phyloP scores from a whole-genome alignment of 129 eudicot species.

The Arctium lappa region DNA sequence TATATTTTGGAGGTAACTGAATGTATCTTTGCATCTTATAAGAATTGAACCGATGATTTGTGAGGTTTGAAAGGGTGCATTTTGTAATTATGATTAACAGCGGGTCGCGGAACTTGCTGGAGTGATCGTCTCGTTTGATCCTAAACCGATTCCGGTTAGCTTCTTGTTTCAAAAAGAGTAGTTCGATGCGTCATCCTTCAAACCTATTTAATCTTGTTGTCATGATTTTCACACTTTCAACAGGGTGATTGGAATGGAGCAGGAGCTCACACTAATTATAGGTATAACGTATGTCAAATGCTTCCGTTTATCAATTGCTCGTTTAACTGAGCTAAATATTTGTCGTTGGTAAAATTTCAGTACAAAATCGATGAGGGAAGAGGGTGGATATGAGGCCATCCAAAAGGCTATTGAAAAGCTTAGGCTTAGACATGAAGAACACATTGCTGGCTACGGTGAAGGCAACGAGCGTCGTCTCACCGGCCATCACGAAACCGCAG shows the following conservation, averaged over 20 bases:
- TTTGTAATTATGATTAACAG: constrained; percentile 29
- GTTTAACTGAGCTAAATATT: not conserved
- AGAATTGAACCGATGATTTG: not conserved
- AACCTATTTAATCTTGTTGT: not conserved
- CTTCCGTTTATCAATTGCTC: not conserved
- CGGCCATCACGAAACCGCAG: constrained; percentile 70
- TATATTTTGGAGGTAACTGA: constrained; percentile 73
- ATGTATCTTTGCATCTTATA: not conserved
- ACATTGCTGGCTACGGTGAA: constrained; percentile 80
- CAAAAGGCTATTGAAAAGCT: constrained; percentile 91
- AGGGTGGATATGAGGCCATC: constrained; percentile 74
- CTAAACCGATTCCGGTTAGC: constrained; percentile 82
- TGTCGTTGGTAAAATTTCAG: constrained; percentile 24
- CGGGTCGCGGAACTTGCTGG: constrained; percentile 89
- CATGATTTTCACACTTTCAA: not conserved
- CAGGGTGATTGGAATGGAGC: constrained; percentile 99
- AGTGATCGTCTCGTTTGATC: constrained; percentile 73
- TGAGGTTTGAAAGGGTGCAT: not conserved
- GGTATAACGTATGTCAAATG: constrained; percentile 32
- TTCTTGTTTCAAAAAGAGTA: not conserved
- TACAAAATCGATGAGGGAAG: constrained; percentile 76
- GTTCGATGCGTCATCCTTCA: not conserved
- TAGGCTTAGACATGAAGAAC: constrained; percentile 61
- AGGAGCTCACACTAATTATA: constrained; percentile 76
- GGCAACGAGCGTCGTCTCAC: constrained; percentile 93